phyloP scores from a whole-genome alignment of 371 early-diverging fungal genomes.

The Mortierella sp. region DNA sequence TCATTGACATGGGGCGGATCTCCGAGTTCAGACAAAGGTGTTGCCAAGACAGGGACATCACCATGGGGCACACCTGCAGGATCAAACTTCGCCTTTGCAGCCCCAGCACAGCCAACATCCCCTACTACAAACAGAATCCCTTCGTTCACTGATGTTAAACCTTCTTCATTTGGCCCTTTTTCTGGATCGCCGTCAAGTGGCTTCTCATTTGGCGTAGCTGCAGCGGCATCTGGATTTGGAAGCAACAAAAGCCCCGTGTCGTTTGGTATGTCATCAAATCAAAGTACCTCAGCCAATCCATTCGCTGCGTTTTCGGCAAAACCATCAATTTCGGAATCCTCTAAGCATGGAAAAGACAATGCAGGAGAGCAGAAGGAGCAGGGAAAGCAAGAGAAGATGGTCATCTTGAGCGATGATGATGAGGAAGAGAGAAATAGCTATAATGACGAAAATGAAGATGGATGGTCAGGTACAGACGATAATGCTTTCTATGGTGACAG shows the following conservation, averaged over 20 bases:
- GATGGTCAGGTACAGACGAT: neutral
- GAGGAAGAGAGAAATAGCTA: neutral
- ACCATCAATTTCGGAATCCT: neutral
- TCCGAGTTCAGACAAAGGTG: neutral
- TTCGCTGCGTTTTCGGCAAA: neutral
- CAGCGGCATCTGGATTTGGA: neutral
- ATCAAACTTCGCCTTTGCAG: neutral
- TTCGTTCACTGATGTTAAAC: no score
- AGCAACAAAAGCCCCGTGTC: neutral
- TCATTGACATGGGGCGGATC: neutral
- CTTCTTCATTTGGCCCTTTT: neutral
- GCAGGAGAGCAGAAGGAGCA: neutral
- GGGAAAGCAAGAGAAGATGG: neutral
- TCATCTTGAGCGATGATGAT: neutral
- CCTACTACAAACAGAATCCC: neutral
- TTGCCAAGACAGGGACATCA: neutral
- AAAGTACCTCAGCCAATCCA: neutral
- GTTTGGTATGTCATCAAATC: neutral
- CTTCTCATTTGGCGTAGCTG: neutral
- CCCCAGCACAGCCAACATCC: no score
- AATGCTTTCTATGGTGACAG: neutral
- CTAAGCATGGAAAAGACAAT: neutral
- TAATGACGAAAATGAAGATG: neutral
- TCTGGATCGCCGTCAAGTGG: neutral
- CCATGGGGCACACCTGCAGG: neutral